Evolutionary conservation across 495 filamentous ascomycete species (phyloP), one percentile per base, ranked within the genome.

Genomic region (Hypoxylon crocopeplum): DNA sequence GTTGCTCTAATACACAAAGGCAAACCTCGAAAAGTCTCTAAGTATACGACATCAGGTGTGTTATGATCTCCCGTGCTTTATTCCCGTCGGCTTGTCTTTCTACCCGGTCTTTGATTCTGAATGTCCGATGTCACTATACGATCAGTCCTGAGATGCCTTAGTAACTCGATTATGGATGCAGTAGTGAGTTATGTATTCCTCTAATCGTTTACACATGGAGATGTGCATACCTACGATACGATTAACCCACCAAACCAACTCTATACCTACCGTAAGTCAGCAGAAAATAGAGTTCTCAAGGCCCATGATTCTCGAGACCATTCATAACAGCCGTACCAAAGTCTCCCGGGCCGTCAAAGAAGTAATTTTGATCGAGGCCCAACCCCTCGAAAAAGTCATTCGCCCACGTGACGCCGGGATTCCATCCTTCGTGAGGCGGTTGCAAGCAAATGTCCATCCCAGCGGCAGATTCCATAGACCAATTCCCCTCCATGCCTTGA

Each of bases 321-420:
- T 48, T 39, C 30, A 66, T 33, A 38, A 56, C 27, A 7, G 15
- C 32, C 7, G 49, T 30, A 1, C 56, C 47, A 33, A 56, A 66
- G n/a, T 56, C 56, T 0, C 47, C 50, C 16, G 46, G 40, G 0
- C 40, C 51, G 6, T 61, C 56, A 36, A 66, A 60, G 37, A 60
- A 61, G 45, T 61, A 66, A 40, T 61, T 61, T 36, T 61, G 62
- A 38, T 66, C 62, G 33, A 66, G 49, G 17, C 41, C 51, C 21
- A 51, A 24, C 5, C 49, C 62, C 1, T 66, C 62, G 15, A 66
- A 66, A 21, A 66, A 54, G 21, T 66, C 56, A 12, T 60, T 61
- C 10, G 38, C 46, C 62, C 62, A 61, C 44, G 33, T 45, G 19
- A 21, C 27, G 2, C 27, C 42, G 0, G 62, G 37, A 30, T 36